Evolutionary conservation across 768 basidiomycete species (phyloP).

Genomic region (Mycena sanguinolenta): DNA sequence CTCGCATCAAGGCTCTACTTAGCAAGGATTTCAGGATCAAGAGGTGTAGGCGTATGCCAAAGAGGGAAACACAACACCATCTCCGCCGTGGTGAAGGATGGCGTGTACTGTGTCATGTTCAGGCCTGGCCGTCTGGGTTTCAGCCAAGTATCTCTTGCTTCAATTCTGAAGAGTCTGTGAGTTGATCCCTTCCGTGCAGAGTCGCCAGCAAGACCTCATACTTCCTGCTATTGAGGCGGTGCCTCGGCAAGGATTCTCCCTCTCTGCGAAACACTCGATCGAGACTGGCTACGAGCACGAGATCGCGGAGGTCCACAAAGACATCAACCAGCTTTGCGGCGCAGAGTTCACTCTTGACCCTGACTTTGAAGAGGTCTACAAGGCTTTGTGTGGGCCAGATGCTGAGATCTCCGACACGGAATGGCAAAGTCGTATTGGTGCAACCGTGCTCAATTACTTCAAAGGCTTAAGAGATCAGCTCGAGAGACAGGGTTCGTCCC

Average conservation of each 20-base stretch:
- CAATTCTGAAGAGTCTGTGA: no score
- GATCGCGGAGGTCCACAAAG: conserved; percentile 43
- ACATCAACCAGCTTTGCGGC: conserved; percentile 45
- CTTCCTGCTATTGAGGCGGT: conserved; percentile 49
- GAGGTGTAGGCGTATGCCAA: no score
- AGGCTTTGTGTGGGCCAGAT: no score
- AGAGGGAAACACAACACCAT: no score
- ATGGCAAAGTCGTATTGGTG: conserved; percentile 17
- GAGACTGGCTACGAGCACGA: conserved; percentile 45
- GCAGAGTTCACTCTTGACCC: conserved; percentile 51
- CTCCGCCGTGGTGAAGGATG: conserved; percentile 51
- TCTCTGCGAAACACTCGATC: conserved; percentile 49
- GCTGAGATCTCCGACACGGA: conserved; percentile 12
- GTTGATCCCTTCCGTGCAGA: no score
- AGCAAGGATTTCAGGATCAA: no score
- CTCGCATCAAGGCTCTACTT: no score
- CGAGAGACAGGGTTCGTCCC: conserved; percentile 34
- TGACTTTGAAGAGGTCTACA: conserved; percentile 52
- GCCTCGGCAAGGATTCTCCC: conserved; percentile 45
- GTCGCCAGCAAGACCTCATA: conserved; percentile 41
- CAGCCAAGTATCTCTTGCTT: no score
- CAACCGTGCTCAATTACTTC: conserved; percentile 13
- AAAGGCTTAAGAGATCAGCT: conserved; percentile 47
- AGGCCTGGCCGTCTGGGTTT: conserved; percentile 45
- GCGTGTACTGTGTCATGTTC: conserved; percentile 55